A percentile compares a stretch with the other conserved stretches of the same genome.
These are phyloP conservation scores for Ambrosia hybrid DNA, from an alignment of 140 eudicot genomes.

Conservation along the genomic window DNA sequence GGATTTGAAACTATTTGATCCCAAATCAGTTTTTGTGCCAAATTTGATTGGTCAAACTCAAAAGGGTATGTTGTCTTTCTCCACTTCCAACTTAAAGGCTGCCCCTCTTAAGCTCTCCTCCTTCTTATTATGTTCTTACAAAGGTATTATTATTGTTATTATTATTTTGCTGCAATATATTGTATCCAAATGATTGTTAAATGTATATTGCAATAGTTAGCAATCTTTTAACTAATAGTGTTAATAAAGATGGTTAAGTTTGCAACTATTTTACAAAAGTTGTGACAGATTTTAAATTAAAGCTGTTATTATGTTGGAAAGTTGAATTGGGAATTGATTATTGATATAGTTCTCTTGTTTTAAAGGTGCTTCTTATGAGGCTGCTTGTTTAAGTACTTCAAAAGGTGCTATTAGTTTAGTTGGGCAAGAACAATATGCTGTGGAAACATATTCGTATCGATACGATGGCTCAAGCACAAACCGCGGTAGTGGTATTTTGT, in stretches of 20 bases:
- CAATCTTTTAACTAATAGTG: background rate
- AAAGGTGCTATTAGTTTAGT: conserved; percentile 26
- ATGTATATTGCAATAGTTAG: background rate
- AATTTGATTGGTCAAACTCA: conserved; percentile 39
- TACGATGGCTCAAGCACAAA: conserved; percentile 44
- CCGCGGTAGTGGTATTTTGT: conserved; percentile 21
- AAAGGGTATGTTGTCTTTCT: conserved; percentile 25
- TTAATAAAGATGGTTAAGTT: background rate
- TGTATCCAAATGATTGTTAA: background rate
- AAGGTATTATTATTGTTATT: conserved; percentile 41
- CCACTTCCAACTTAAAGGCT: conserved; percentile 30
- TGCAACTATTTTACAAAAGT: background rate
- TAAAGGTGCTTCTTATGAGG: background rate
- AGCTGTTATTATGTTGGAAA: background rate
- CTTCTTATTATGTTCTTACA: conserved; percentile 45
- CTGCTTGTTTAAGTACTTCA: conserved; percentile 28
- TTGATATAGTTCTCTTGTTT: background rate
- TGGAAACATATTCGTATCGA: conserved; percentile 39
- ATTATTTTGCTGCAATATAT: too few relatives aligned
- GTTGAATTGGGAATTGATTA: conserved; percentile 2
- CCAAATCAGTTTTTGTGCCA: conserved; percentile 36
- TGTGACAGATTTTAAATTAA: background rate
- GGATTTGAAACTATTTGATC: conserved; percentile 46
- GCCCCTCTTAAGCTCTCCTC: conserved; percentile 26
- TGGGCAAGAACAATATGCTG: conserved; percentile 34